These are phyloP conservation scores for Lindgomyces ingoldianus DNA, from an alignment of 495 filamentous ascomycete species.

Conservation along the genomic window DNA sequence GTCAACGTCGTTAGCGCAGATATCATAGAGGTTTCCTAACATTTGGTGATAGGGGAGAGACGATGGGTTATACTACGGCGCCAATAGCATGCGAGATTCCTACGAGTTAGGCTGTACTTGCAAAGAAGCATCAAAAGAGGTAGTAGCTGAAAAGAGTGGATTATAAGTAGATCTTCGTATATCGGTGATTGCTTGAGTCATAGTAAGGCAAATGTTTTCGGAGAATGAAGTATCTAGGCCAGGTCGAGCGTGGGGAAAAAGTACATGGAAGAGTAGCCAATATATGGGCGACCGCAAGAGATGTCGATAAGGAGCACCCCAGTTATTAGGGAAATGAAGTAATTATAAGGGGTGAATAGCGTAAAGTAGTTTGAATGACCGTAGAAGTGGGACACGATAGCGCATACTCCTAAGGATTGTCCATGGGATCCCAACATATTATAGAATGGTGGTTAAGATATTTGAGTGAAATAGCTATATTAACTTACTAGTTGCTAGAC, in stretches of 20 bases:
- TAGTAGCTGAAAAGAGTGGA: neutral
- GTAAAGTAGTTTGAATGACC: no score
- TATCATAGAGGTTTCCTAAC: constrained; percentile 14
- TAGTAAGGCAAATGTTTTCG: neutral
- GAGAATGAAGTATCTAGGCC: neutral
- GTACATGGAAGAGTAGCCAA: no score
- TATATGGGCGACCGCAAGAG: no score
- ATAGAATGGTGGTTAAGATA: neutral
- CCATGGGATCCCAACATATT: neutral
- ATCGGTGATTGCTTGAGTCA: neutral
- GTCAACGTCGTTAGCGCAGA: constrained; percentile 34
- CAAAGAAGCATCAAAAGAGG: neutral
- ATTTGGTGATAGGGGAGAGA: constrained; percentile 9
- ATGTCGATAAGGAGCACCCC: no score
- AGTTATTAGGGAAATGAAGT: no score
- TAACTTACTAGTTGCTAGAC: neutral
- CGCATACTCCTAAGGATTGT: neutral
- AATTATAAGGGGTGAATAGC: no score
- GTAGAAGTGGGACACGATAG: no score
- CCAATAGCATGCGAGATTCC: no score
- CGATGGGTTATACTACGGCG: no score
- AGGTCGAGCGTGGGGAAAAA: no score
- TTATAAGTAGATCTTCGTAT: neutral
- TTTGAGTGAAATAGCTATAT: no score
- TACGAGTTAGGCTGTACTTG: neutral